Evolutionary conservation across 2,329 filamentous ascomycete species (phyloP).

Genomic region (Alternaria triticimaculans): DNA sequence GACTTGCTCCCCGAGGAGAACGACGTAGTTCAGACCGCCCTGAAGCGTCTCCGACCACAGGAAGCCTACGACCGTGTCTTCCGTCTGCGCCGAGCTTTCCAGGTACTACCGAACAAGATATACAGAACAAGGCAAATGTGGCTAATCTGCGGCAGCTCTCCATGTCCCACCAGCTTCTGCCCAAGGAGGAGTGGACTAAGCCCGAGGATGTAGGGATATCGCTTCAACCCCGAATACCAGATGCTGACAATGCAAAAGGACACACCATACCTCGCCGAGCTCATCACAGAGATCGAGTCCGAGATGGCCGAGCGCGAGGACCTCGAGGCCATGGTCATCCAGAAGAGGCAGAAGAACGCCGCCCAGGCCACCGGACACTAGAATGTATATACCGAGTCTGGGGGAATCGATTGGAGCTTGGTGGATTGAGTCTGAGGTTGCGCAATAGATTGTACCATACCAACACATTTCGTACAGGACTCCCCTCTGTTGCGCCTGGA

Average conservation of each 20-base stretch:
- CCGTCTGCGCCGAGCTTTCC: conserved; percentile 93
- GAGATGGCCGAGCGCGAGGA: conserved; percentile 72
- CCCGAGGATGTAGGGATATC: conserved; percentile 63
- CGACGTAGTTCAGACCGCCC: conserved; percentile 82
- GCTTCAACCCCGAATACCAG: not conserved
- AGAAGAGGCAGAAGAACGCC: conserved; percentile 46
- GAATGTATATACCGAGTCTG: conserved; percentile 28
- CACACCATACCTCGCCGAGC: conserved; percentile 67
- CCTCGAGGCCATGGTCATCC: conserved; percentile 70
- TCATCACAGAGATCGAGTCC: conserved; percentile 72
- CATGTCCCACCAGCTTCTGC: conserved; percentile 69
- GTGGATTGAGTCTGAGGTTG: conserved; percentile 28
- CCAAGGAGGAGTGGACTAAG: conserved; percentile 71
- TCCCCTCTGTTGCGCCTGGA: conserved; percentile 9
- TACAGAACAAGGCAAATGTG: not conserved
- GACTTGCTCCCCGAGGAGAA: conserved; percentile 94
- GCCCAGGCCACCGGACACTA: conserved; percentile 27
- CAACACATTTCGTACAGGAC: conserved; percentile 29
- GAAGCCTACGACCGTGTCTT: conserved; percentile 96
- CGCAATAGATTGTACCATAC: conserved; percentile 52
- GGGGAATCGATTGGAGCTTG: conserved; percentile 15
- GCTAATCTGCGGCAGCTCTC: conserved; percentile 62
- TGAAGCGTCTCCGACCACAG: conserved; percentile 88
- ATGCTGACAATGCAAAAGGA: conserved; percentile 59
- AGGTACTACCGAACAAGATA: conserved; percentile 60